phyloP scores from a whole-genome alignment of 371 early-diverging fungal species.

The Batrachochytrium dendrobatidis region DNA sequence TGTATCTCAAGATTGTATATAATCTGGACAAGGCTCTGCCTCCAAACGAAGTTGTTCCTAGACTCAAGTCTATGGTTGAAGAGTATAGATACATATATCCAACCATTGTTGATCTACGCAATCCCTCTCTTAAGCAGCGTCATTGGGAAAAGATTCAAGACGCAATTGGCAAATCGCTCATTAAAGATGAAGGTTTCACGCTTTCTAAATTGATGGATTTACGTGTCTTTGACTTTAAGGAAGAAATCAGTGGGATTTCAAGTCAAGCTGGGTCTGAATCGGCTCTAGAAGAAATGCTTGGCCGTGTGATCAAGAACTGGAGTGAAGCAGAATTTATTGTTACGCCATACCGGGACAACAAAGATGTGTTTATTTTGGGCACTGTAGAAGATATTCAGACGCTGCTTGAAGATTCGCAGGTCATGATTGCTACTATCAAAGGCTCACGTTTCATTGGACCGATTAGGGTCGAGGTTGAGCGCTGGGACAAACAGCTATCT shows the following conservation, averaged over 20 bases:
- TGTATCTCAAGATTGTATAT: constrained; percentile 43
- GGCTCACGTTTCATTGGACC: constrained; percentile 49
- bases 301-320: constrained; percentile 44
- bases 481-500: constrained; percentile 44
- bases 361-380: constrained; percentile 51
- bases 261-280: constrained; percentile 49
- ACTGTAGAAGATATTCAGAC: constrained; percentile 49
- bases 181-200: constrained; percentile 45
- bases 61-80: constrained; percentile 46
- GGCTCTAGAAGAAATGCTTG: constrained; percentile 51
- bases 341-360: constrained; percentile 42
- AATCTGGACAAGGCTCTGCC: constrained; percentile 51
- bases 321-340: constrained; percentile 48
- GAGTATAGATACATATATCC: constrained; percentile 44
- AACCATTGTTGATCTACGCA: constrained; percentile 51
- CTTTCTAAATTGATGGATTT: constrained; percentile 38
- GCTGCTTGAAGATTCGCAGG: constrained; percentile 47
- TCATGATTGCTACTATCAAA: constrained; percentile 48
- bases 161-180: constrained; percentile 42
- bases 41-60: constrained; percentile 54
- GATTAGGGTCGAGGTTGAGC: constrained; percentile 45
- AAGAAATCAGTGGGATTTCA: constrained; percentile 45
- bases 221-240: constrained; percentile 47
- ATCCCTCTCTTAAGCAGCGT: constrained; percentile 46
- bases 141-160: constrained; percentile 60